Base-by-base conservation (phyloP, 371 early-diverging fungal genomes). In the Mucor indicus region DNA sequence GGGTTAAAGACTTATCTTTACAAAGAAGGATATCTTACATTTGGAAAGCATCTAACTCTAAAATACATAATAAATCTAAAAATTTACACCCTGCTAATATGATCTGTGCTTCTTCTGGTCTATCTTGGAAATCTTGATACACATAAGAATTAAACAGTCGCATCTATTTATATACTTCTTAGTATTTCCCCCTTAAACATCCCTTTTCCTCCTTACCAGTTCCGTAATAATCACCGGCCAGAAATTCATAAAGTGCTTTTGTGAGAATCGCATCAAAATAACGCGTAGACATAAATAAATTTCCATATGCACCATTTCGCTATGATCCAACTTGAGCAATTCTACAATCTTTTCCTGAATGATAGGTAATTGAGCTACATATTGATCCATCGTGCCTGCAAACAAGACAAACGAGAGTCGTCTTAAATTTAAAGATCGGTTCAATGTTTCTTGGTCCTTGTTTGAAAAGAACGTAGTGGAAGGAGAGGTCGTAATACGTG, bases 271-370 rank as follows among this genome's bases (percentile, higher is more conserved):
- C 39, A 83, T 78, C 30, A 95, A 64, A 41, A 96, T 60, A 15
- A 93, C 84, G 20, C 96, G 77, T 20, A 93, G 62, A 50, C 89
- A 92, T 4, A 93, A 57, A 53, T 87, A 93, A 22, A 91, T 85
- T 64, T 95, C 96, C 7, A 80, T 78, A 41, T 89, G 87, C 9
- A 94, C 84, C 49, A 80, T 69, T 48, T 83, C 85, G 3, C 79
- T 67, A 19, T 81, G 76, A 5, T 69, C 72, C 32, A 82, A 57
- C 57, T 92, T 92, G 37, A 95, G 56, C 45, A 93, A 63, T 41
- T 96, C 95, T 0, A 93, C 94, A 11, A 96, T 67, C 49, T 91
- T 91, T 51, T 93, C 94, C 59, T 92, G 93, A 19, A 96, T 84
- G 6, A 74, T 64, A 4, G 94, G 95, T 31, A 96, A 55, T 30